Conservation (phyloP, 2,329 filamentous ascomycete genomes). For the Immersiporthe knoxdaviesiana region DNA sequence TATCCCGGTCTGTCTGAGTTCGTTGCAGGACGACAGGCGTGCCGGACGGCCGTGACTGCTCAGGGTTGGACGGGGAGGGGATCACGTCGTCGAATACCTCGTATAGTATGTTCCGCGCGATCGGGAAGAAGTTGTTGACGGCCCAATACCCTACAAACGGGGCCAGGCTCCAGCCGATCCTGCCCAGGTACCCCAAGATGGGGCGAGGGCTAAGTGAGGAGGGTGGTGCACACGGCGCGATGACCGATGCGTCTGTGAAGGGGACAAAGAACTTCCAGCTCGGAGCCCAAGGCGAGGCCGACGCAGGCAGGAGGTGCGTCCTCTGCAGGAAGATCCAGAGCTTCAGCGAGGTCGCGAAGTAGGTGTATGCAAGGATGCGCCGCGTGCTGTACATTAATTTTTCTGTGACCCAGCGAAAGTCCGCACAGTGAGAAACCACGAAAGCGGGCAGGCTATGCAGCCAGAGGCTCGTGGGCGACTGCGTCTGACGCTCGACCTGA, state of each 20-base stretch:
- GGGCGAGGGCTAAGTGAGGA: conserved; percentile 43
- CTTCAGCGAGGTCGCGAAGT: conserved; percentile 55
- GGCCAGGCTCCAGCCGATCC: conserved; percentile 45
- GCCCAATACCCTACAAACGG: conserved; percentile 54
- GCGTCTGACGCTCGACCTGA: conserved; percentile 39
- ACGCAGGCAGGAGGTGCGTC: conserved; percentile 49
- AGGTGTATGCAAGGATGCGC: conserved; percentile 28
- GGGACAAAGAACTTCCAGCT: conserved; percentile 56
- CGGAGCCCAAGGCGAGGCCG: conserved; percentile 47
- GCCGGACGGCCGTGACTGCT: conserved; percentile 8
- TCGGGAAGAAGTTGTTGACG: conserved; percentile 12
- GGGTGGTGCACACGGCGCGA: conserved; percentile 49
- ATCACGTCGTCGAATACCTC: conserved; percentile 19
- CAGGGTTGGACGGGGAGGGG: conserved; percentile 22
- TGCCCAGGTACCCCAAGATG: conserved; percentile 49
- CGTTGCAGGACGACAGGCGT: conserved; percentile 8
- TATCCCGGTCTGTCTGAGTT: conserved; percentile 4
- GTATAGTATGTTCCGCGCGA: conserved; percentile 31
- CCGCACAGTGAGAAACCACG: conserved; percentile 37
- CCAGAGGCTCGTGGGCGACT: conserved; percentile 40
- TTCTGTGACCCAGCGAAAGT: conserved; percentile 14
- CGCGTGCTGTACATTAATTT: conserved; percentile 19
- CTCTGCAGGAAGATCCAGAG: conserved; percentile 57
- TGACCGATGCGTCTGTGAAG: conserved; percentile 55
- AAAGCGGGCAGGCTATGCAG: conserved; percentile 47